Base-by-base conservation (phyloP, 306 rosid genomes). In the Glycine tomentella region DNA sequence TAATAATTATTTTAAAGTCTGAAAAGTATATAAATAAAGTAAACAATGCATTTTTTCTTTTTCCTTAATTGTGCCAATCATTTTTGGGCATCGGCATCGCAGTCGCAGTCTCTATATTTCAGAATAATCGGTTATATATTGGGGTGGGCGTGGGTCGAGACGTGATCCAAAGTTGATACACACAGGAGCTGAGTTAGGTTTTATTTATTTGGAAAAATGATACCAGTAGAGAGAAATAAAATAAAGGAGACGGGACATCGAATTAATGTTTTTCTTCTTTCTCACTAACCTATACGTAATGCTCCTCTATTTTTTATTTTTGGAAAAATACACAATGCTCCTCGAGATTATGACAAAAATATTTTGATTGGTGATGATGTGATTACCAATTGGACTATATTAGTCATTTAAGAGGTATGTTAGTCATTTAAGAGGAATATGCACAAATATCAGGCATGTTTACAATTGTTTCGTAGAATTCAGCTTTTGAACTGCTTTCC, bases 141-240 rank as follows among this genome's bases (percentile, higher is more conserved):
- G 15, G 34, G 59, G 59, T 65, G 71, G n/a, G n/a, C n/a, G n/a
- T n/a, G n/a, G 70, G 20, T 0, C 11, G 5, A 5, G 74, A 78
- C 20, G 36, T 58, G 14, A 20, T 64, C 69, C 16, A 64, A 34
- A 33, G 50, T 36, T 34, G 38, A 74, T 42, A 9, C 56, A 12
- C 61, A 61, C 20, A 20, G 2, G 14, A 51, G 4, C n/a, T 36
- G 20, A 62, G 63, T 76, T 76, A 63, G 80, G 81, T 52, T 51
- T 16, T 65, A 65, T 77, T 77, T n/a, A 16, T 11, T 64, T 38
- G 64, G 20, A 20, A 40, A 56, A 73, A 53, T 5, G 7, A 51
- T 51, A 31, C 13, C 51, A 7, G 40, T 13, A 36, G n/a, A 17
- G 4, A 36, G 7, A 25, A 59, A 59, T 9, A 0, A 25, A 59